A percentile compares a stretch with the other conserved stretches of the same genome.
Conservation (phyloP, 2,329 filamentous ascomycete species). For the Alternaria sp. region DNA sequence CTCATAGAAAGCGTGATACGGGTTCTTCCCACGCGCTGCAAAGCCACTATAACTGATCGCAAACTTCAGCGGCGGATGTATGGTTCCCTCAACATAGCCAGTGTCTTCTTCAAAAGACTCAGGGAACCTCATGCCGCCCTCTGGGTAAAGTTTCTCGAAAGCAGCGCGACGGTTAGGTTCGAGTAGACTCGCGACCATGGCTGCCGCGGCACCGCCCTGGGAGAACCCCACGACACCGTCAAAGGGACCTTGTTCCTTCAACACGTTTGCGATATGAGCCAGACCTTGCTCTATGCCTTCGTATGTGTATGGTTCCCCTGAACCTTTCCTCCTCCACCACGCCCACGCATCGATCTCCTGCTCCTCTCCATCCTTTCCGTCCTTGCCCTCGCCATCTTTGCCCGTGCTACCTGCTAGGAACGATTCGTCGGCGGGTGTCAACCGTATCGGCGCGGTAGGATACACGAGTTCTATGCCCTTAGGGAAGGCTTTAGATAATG, state of each 20-base stretch:
- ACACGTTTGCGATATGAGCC: conserved; percentile 61
- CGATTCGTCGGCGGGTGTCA: conserved; percentile 58
- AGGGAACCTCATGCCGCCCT: conserved; percentile 62
- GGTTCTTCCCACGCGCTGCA: conserved; percentile 64
- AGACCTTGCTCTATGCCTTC: conserved; percentile 75
- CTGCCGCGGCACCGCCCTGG: conserved; percentile 65
- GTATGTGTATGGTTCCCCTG: conserved; percentile 63
- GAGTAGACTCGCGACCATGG: conserved; percentile 74
- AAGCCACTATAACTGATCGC: conserved; percentile 82
- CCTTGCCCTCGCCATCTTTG: conserved; percentile 17
- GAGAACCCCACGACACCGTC: conserved; percentile 50
- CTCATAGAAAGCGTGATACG: conserved; percentile 75
- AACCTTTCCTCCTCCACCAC: conserved; percentile 79
- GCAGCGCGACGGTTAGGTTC: conserved; percentile 63
- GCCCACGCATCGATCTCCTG: conserved; percentile 74
- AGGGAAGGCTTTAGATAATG: conserved; percentile 76
- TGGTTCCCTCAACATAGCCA: conserved; percentile 32
- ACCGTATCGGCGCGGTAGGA: conserved; percentile 56
- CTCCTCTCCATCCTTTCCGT: conserved; percentile 52
- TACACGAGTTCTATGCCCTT: conserved; percentile 58
- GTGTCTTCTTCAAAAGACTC: conserved; percentile 48
- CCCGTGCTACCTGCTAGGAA: conserved; percentile 56
- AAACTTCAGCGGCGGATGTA: conserved; percentile 71
- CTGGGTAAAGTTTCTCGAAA: conserved; percentile 54
- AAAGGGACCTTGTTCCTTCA: conserved; percentile 45